Conservation (phyloP, 2,329 filamentous ascomycete species). For the Cladosporium sp. region DNA sequence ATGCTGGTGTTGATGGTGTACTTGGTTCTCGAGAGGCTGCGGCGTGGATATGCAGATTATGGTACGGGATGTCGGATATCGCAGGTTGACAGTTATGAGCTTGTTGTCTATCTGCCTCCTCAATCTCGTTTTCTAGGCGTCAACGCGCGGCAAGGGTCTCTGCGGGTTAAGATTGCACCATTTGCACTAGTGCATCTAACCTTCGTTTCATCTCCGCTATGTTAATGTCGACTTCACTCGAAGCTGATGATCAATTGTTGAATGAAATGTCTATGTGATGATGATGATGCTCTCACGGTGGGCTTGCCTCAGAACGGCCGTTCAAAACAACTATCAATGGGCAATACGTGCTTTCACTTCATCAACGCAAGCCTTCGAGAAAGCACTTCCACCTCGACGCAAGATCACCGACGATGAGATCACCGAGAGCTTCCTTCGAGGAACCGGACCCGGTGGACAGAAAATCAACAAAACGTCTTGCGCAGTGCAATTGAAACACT, state of each 20-base stretch:
- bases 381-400: conserved; percentile 71
- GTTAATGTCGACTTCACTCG: neutral
- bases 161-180: neutral
- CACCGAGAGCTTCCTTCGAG: conserved; percentile 81
- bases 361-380: conserved; percentile 31
- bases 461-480: conserved; percentile 99
- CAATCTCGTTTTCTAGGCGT: no score
- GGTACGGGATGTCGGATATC: no score
- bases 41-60: no score
- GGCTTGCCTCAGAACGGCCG: neutral
- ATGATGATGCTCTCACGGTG: conserved; percentile 11
- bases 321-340: neutral
- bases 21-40: no score
- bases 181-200: neutral
- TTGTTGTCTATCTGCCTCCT: no score
- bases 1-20: no score
- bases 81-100: no score
- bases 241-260: no score
- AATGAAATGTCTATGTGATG: neutral
- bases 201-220: neutral
- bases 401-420: conserved; percentile 74
- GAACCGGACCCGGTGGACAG: conserved; percentile 88
- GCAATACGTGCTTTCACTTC: neutral
- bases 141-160: no score
- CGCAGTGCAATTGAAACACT: conserved; percentile 86